These are phyloP conservation scores for Pichia sp. DNA, from an alignment of 1,139 yeast genomes.

Conservation along the genomic window DNA sequence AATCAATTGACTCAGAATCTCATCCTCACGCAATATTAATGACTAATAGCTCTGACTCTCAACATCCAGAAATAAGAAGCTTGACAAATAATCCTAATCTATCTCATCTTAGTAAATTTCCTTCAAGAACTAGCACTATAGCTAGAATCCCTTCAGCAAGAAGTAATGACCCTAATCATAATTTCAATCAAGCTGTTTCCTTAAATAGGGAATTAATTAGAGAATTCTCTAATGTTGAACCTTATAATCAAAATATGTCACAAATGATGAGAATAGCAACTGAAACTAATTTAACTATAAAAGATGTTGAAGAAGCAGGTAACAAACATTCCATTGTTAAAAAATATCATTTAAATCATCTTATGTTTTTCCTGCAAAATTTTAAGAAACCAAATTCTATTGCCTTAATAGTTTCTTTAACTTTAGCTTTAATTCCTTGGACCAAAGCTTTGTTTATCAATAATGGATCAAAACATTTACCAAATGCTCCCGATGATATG, in stretches of 20 bases:
- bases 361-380: constrained; percentile 37
- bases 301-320: constrained; percentile 27
- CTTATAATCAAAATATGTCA: constrained; percentile 25
- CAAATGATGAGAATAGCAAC: constrained; percentile 27
- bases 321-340: constrained; percentile 24
- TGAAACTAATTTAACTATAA: constrained; percentile 26
- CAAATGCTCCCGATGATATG: constrained; percentile 70
- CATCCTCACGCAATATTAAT: not conserved
- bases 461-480: constrained; percentile 36
- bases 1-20: not conserved
- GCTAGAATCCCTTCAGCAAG: constrained; percentile 29
- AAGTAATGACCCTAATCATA: constrained; percentile 7
- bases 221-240: constrained; percentile 29
- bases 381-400: constrained; percentile 67
- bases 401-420: constrained; percentile 55
- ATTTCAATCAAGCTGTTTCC: constrained; percentile 13
- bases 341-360: constrained; percentile 29
- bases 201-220: constrained; percentile 25
- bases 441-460: constrained; percentile 68
- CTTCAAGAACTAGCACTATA: constrained; percentile 14
- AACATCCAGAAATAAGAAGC: no score
- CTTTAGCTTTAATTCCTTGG: constrained; percentile 80
- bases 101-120: constrained; percentile 8
- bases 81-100: no score
- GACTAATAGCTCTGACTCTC: no score